Evolutionary conservation across 768 basidiomycete genomes (phyloP).

Genomic region (Artomyces pyxidatus): DNA sequence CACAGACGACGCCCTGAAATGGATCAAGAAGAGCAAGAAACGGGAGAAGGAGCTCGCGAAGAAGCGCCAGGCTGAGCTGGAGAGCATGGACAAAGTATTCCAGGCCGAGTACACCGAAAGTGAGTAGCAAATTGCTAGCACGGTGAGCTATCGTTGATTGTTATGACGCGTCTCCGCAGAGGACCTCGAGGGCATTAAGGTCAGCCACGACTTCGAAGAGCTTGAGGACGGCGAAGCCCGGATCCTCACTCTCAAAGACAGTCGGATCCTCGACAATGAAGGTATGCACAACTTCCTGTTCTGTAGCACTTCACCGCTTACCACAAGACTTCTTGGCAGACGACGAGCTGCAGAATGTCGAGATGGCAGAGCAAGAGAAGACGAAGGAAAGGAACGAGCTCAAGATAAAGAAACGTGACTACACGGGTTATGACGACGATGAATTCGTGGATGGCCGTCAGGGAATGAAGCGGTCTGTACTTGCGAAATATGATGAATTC

Average conservation of each 20-base stretch:
- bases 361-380: slow-evolving; percentile 85
- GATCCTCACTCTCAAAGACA: slow-evolving; percentile 95
- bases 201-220: slow-evolving; percentile 88
- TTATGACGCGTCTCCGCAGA: slow-evolving; percentile 36
- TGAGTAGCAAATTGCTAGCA: slow-evolving; percentile 30
- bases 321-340: slow-evolving; percentile 38
- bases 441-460: slow-evolving; percentile 73
- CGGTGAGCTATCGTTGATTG: neutral
- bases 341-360: slow-evolving; percentile 95
- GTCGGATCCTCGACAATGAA: slow-evolving; percentile 90
- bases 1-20: slow-evolving; percentile 73
- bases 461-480: slow-evolving; percentile 74
- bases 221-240: slow-evolving; percentile 91
- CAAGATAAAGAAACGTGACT: slow-evolving; percentile 84
- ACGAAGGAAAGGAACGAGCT: slow-evolving; percentile 71
- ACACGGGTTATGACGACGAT: slow-evolving; percentile 95
- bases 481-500: slow-evolving; percentile 93
- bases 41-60: slow-evolving; percentile 81
- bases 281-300: slow-evolving; percentile 36
- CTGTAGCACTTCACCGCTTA: slow-evolving; percentile 4
- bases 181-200: slow-evolving; percentile 91
- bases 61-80: slow-evolving; percentile 75
- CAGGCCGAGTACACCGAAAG: slow-evolving; percentile 84
- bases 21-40: slow-evolving; percentile 91
- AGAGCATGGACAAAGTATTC: slow-evolving; percentile 72